These are phyloP conservation scores for Fusarium sp. DNA, from an alignment of 2,329 filamentous ascomycete genomes.

Conservation along the genomic window DNA sequence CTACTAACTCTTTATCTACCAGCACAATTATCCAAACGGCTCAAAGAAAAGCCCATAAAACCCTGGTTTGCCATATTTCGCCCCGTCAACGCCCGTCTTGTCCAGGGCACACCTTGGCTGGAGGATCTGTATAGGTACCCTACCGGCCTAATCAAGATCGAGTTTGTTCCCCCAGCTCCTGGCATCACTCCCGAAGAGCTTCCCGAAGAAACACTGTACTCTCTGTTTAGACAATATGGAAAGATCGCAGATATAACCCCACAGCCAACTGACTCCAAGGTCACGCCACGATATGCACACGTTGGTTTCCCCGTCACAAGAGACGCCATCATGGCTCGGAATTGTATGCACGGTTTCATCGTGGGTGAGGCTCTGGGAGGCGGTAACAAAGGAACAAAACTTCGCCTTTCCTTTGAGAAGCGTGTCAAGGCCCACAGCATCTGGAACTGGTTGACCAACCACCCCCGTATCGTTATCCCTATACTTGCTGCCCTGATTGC, in stretches of 20 bases:
- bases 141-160: conserved; percentile 77
- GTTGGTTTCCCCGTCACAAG: conserved; percentile 78
- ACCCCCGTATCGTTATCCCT: conserved; percentile 89
- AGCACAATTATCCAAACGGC: conserved; percentile 66
- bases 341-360: conserved; percentile 87
- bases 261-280: conserved; percentile 86
- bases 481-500: conserved; percentile 82
- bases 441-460: conserved; percentile 85
- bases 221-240: conserved; percentile 87
- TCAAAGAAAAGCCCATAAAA: conserved; percentile 76
- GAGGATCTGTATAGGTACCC: conserved; percentile 90
- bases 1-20: conserved; percentile 10
- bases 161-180: conserved; percentile 79
- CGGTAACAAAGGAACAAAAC: conserved; percentile 76
- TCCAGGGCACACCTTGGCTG: conserved; percentile 89
- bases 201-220: conserved; percentile 86
- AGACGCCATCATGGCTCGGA: conserved; percentile 86
- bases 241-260: conserved; percentile 86
- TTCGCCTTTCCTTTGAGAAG: conserved; percentile 86
- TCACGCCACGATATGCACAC: conserved; percentile 80
- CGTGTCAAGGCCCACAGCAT: conserved; percentile 80
- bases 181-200: conserved; percentile 79
- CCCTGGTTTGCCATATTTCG: conserved; percentile 92
- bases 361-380: conserved; percentile 75
- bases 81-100: conserved; percentile 74